Evolutionary conservation across 352 stramenopile species (phyloP), one percentile per base, ranked within the genome.

Genomic region (Bremia lactucae): DNA sequence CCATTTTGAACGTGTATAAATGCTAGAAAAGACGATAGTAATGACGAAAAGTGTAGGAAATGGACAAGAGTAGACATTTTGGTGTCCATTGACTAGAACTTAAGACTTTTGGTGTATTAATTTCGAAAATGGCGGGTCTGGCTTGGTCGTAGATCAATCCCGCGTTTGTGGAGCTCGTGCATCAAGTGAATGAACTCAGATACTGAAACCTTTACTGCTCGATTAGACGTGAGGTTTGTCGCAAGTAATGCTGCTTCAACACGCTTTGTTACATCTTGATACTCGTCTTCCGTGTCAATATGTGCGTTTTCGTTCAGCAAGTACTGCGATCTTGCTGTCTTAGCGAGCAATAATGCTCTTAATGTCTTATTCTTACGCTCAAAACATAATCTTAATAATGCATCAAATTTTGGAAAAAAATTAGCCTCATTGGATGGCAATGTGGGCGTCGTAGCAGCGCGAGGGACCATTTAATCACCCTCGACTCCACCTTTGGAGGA

Each of bases 311-410:
- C 36, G 11, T 60, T 43, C 20, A 69, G 22, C 6, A 59, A 28
- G 25, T 63, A 72, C 22, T 55, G 55, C 24, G 49, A 46, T 21
- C 55, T 57, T 25, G 78, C 64, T n/a, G 75, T 82, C 31, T 75
- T 87, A 18, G 69, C 72, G 3, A 81, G 50, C 28, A 93, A 40
- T 24, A 84, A 58, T 4, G 81, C 74, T 23, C 81, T 68, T 35
- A 93, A 52, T 22, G 81, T 93, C 57, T 93, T 93, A 58, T 93
- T 93, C 56, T 91, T 90, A 31, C 78, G 73, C 24, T 70, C 55
- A 42, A 93, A 93, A 33, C 62, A 81, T 33, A 89, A 52, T 24
- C 77, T 72, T 21, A 93, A 52, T 18, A 93, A 38, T 14, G 70
- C 64, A 28, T 90, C 79, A 40, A 89, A 88, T 39, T 78, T 73